These are phyloP conservation scores for Boletus reticuloceps DNA, from an alignment of 768 basidiomycete genomes.

Conservation along the genomic window DNA sequence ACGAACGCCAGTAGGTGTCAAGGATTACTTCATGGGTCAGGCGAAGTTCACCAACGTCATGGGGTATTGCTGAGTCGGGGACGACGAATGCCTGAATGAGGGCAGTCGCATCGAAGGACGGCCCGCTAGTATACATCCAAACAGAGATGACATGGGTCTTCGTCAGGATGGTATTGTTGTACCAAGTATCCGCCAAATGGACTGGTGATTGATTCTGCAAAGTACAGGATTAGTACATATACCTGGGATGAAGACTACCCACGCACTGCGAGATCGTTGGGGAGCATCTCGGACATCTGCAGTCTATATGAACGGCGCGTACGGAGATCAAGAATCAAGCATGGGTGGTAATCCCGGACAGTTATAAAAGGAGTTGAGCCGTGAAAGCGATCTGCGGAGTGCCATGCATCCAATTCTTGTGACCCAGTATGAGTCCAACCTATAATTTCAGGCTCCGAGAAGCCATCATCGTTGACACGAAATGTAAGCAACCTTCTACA, in stretches of 20 bases:
- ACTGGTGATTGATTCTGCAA: neutral
- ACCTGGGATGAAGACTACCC: neutral
- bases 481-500: neutral
- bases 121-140: neutral
- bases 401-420: neutral
- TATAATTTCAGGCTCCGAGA: neutral
- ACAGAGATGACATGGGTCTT: neutral
- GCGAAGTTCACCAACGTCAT: neutral
- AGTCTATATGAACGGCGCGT: neutral
- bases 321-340: neutral
- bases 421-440: neutral
- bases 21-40: neutral
- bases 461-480: neutral
- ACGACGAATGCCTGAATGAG: neutral
- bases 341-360: neutral
- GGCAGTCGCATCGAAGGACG: neutral
- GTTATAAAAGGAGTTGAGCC: neutral
- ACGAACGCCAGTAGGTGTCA: neutral
- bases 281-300: too few species aligned
- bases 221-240: neutral
- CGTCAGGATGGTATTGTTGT: neutral
- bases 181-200: too few species aligned
- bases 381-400: neutral
- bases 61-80: neutral
- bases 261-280: neutral